Base-by-base conservation (phyloP, 1,284 basidiomycete genomes). In the Malassezia arunalokei region DNA sequence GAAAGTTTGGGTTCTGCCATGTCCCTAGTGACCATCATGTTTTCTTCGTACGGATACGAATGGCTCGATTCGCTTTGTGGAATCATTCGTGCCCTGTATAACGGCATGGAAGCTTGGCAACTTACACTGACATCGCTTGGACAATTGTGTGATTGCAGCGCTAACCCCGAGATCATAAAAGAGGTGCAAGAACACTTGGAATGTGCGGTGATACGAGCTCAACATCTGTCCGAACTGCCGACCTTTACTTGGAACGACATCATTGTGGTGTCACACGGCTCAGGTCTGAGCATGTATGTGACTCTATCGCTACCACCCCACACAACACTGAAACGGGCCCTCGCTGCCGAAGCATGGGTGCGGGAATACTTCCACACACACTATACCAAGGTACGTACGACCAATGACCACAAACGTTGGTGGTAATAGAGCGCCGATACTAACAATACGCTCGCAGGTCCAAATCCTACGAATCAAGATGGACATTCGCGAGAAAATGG, bases 51-150 rank as follows among this genome's bases (percentile, higher is more conserved):
- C 11, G 79, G 85, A n/a, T 77, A 89, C 58, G 87, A 88, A 28
- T 76, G 79, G 61, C 78, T 96, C 29, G 92, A 98, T 73, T 91
- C 92, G 3, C 79, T 98, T 29, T 94, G 94, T 61, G 92, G 91
- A 11, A 76, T 96, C 15, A 74, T 94, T 49, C 91, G 96, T 8
- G 88, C 88, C 0, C 76, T 86, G 51, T 81, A 96, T 63, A 94
- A 96, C 71, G 78, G 94, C 24, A 80, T 80, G 64, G 89, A 95
- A 71, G 87, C 89, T n/a, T 76, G 83, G 40, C 76, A 75, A 14
- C 77, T 95, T 20, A 78, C 88, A 41, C 75, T 79, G 41, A 81
- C 81, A 12, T 85, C 90, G 1, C 80, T 87, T 73, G 78, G 80
- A 28, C 89, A 95, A 69, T 76, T 95, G 41, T 86, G 86, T 2